Conservation (phyloP, 192 early-diverging fungal species). For the Backusella sp. region DNA sequence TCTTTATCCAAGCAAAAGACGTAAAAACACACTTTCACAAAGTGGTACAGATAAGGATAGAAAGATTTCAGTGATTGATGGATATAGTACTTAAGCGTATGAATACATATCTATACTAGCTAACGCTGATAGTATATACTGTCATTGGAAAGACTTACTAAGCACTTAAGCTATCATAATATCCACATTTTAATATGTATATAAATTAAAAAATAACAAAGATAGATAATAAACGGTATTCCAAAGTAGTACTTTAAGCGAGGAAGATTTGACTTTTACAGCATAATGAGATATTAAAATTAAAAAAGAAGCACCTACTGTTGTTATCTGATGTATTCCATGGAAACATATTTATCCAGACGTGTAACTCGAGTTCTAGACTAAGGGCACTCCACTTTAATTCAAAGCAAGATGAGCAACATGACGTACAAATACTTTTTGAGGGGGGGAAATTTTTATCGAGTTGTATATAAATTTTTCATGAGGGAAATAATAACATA, state of each 20-base stretch:
- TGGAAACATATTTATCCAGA: not conserved
- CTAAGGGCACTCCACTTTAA: not conserved
- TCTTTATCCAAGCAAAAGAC: not conserved
- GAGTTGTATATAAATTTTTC: not conserved
- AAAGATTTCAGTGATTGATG: too few species aligned
- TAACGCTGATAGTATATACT: too few species aligned
- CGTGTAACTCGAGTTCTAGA: not conserved
- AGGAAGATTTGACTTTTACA: not conserved
- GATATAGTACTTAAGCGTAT: too few species aligned
- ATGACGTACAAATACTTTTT: not conserved
- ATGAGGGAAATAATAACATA: not conserved
- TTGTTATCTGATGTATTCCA: not conserved
- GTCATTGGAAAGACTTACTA: too few species aligned
- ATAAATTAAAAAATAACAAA: not conserved
- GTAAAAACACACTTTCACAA: not conserved
- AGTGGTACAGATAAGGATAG: not conserved
- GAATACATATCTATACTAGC: too few species aligned
- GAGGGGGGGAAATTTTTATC: not conserved
- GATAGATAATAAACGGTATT: not conserved
- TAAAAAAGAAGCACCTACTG: not conserved
- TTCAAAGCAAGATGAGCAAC: not conserved
- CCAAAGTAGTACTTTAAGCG: not conserved
- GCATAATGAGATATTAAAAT: not conserved
- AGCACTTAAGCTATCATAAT: not conserved
- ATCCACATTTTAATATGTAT: not conserved